Evolutionary conservation across 441 rosid genomes (phyloP), one percentile per base, ranked within the genome.

Genomic region (Arabidopsis lyrata): DNA sequence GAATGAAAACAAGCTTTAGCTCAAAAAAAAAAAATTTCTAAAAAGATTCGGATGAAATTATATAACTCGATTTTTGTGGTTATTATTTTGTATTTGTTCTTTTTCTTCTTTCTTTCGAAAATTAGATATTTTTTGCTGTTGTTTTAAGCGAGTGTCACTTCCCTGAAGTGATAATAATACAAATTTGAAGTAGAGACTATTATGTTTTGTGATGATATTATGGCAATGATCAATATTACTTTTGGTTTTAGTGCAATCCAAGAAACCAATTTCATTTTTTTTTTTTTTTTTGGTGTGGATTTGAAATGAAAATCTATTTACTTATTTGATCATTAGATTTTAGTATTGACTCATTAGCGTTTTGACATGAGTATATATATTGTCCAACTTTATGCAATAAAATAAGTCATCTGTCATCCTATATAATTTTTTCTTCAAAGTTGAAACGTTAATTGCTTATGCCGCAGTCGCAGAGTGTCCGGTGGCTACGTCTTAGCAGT

Each of bases 121-220:
- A 35, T 22, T 59, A 44, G 42, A 69, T 20, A 57, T 68, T 18
- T n/a, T 41, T 38, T 34, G 11, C 6, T 39, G 6, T 55, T 54
- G 77, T 14, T 22, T 20, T 56, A 11, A 64, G 71, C 1, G 38
- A 38, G 56, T 74, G 78, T 66, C 56, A 74, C 56, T 49, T 66
- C 67, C 67, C 65, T 58, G 5, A 58, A 66, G 55, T 74, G 55
- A 74, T 74, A 67, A 67, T 67, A 74, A 59, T 49, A 50, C 73
- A 74, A 41, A 59, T 73, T 74, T 67, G 63, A 67, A 75, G 74
- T 68, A 67, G 64, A 68, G 61, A 36, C 62, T 5, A 56, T 75
- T 5, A 56, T 75, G 74, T 60, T 60, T 75, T 41, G 63, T 68
- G 49, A 38, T 38, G 27, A 38, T 57, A 66, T 49, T 13, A 64